These are phyloP conservation scores for Xerocomellus dryophilus DNA, from an alignment of 768 basidiomycete species.

Conservation along the genomic window DNA sequence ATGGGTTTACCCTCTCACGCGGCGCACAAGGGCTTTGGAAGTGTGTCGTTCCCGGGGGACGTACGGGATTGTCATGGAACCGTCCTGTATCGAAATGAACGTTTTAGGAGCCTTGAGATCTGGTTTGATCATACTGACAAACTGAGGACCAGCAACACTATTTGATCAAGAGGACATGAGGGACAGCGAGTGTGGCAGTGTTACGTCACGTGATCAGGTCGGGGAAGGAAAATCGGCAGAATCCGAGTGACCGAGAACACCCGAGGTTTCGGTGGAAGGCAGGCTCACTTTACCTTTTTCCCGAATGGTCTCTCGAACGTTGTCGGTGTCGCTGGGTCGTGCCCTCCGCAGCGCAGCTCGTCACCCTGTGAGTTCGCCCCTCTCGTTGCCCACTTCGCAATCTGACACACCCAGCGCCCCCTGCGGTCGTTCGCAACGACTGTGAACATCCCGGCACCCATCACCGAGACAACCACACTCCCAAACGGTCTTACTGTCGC, in stretches of 20 bases:
- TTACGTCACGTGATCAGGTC: slow-evolving; percentile 8
- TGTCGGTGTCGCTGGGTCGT: slow-evolving; percentile 44
- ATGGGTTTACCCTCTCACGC: slow-evolving; percentile 44
- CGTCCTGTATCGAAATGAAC: not conserved
- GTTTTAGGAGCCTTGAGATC: too few species aligned
- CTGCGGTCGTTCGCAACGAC: slow-evolving; percentile 75
- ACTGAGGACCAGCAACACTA: too few species aligned
- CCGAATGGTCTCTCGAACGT: slow-evolving; percentile 45
- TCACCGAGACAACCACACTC: slow-evolving; percentile 89
- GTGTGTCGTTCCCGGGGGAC: slow-evolving; percentile 40
- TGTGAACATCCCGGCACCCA: slow-evolving; percentile 61
- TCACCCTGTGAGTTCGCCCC: slow-evolving; percentile 31
- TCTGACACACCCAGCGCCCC: slow-evolving; percentile 38
- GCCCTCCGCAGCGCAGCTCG: slow-evolving; percentile 39
- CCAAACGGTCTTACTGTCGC: slow-evolving; percentile 94
- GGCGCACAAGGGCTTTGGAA: slow-evolving; percentile 38
- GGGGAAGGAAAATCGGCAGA: slow-evolving; percentile 26
- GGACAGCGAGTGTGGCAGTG: too few species aligned
- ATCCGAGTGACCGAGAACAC: slow-evolving; percentile 32
- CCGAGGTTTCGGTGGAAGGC: slow-evolving; percentile 23
- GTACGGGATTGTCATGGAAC: slow-evolving; percentile 17
- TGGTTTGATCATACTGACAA: too few species aligned
- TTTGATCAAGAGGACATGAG: too few species aligned
- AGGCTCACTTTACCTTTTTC: slow-evolving; percentile 22
- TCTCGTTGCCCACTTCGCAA: not conserved